A percentile compares a stretch with the other conserved stretches of the same genome.
These are phyloP conservation scores for Russula olivacea DNA, from an alignment of 768 basidiomycete species.

Conservation along the genomic window DNA sequence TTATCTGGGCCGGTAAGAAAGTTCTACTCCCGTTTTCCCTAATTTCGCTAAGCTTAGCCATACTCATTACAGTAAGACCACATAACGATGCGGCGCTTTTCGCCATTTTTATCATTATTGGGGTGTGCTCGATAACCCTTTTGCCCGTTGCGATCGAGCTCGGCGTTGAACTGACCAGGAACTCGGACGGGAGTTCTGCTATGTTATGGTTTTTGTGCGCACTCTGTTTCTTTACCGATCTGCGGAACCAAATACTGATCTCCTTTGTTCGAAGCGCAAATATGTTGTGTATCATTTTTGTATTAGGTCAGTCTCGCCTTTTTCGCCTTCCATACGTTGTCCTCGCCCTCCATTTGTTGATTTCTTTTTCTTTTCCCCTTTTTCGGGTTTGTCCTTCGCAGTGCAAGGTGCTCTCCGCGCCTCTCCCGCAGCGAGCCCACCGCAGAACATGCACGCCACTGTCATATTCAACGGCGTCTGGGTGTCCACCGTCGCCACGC, in stretches of 20 bases:
- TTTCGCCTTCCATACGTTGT: neutral
- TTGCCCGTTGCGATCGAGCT: conserved; percentile 75
- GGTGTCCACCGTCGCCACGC: conserved; percentile 36
- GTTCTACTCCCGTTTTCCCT: neutral
- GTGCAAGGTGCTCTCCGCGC: conserved; percentile 61
- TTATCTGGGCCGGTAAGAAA: conserved; percentile 73
- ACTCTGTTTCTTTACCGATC: neutral
- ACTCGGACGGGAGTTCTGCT: conserved; percentile 71
- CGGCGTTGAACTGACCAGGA: conserved; percentile 72
- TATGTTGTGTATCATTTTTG: conserved; percentile 3
- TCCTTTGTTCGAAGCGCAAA: conserved; percentile 8
- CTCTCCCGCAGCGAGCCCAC: conserved; percentile 52
- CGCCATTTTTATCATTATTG: conserved; percentile 62
- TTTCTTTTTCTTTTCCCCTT: neutral
- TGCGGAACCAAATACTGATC: neutral
- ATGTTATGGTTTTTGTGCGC: conserved; percentile 70
- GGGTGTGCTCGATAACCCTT: conserved; percentile 58
- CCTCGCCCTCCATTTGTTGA: neutral
- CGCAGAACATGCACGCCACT: conserved; percentile 63
- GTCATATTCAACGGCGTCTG: conserved; percentile 61
- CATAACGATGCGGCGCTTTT: conserved; percentile 57
- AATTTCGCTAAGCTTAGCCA: neutral
- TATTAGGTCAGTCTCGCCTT: neutral
- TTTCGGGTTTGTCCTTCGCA: neutral
- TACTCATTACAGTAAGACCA: conserved; percentile 45